Base-by-base conservation (phyloP, 257 asterid species). In the Apocynum venetum region DNA sequence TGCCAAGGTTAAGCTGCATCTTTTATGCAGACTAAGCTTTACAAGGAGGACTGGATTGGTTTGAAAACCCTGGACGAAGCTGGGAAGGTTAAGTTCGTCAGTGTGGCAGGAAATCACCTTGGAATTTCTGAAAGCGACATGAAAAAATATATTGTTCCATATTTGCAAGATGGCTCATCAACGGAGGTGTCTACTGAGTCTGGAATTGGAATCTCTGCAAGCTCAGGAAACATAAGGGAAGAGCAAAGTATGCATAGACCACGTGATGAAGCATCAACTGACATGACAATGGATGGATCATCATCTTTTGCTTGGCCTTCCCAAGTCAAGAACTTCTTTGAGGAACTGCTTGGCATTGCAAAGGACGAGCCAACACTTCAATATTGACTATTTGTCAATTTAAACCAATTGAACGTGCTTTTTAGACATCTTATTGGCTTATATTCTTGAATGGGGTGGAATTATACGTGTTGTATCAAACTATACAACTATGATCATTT, bases 11-110 rank as follows among this genome's bases (percentile, higher is more conserved):
- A 38, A 53, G 19, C 59, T 41, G 57, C 69, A 6, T 38, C 55
- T 73, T 61, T 55, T 9, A 0, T 68, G 71, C 86, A 85, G 88
- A 85, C 85, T 0, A 53, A 86, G 83, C 94, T 92, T 31, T 92
- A 90, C 63, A 80, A 55, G 0, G 98, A 93, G 83, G 98, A 93
- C 77, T 93, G 97, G 98, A 93, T 93, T 43, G 97, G 98, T 49
- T 80, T 93, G 85, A 93, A 87, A 78, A 77, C 86, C 6, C 78
- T 93, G 76, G 96, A 90, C 51, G 87, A 88, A 57, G 89, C 90
- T 13, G 96, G 98, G 77, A 86, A 87, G 80, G 93, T 93, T 9
- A 85, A 88, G 65, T 93, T 57, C 79, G 59, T 90, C 13, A 71
- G 79, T 38, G 98, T 93, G 35, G 56, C 96, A 0, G 98, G 98